Evolutionary conservation across 192 early-diverging fungal species (phyloP).

Genomic region (Podila epicladia): DNA sequence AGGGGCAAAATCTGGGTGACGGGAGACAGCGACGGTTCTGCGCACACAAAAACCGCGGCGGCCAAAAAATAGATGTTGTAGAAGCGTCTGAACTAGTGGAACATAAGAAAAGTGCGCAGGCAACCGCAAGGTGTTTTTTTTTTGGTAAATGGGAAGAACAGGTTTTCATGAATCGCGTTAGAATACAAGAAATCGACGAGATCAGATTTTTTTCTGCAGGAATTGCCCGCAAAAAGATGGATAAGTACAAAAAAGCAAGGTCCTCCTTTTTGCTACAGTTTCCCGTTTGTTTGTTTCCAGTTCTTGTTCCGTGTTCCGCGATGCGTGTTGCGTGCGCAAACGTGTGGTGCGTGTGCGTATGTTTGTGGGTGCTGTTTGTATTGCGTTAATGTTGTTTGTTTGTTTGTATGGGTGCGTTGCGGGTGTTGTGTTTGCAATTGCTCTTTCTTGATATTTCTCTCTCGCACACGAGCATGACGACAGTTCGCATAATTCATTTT

Average conservation of each 20-base stretch:
- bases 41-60: constrained; percentile 46
- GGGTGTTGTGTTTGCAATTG: no score
- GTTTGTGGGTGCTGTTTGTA: no score
- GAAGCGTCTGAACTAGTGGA: constrained; percentile 38
- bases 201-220: background rate
- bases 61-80: constrained; percentile 49
- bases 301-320: no score
- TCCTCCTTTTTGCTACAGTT: background rate
- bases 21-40: constrained; percentile 44
- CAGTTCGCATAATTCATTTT: constrained; percentile 5
- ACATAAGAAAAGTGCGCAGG: background rate
- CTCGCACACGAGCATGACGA: background rate
- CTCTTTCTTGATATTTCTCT: no score
- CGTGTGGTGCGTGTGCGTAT: no score
- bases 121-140: no score
- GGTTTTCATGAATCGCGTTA: no score
- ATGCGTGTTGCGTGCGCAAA: no score
- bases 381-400: no score
- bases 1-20: constrained; percentile 62
- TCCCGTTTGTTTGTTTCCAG: no score
- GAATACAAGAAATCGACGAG: background rate
- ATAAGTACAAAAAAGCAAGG: constrained; percentile 5
- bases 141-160: no score
- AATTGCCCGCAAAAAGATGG: constrained; percentile 5
- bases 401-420: no score